Conservation (phyloP, 345 rosid species). For the Eucalyptus cladocalyx region DNA sequence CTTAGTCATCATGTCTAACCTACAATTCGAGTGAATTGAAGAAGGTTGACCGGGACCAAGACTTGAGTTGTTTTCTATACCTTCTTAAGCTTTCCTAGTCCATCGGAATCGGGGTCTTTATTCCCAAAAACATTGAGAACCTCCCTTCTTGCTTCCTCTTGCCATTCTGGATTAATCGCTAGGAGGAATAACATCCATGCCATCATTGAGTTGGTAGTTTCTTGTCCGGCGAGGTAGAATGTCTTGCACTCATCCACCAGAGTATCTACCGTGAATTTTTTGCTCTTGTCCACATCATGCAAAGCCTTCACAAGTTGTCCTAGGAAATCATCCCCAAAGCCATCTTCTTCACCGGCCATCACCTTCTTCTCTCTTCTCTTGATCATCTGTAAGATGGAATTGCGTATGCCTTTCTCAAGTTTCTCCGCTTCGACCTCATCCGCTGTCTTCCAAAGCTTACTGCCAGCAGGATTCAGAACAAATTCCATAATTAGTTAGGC, state of each 20-base stretch:
- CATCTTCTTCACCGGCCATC: neutral
- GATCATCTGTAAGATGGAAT: neutral
- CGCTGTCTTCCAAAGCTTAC: slow-evolving; percentile 4
- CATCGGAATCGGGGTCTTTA: slow-evolving; percentile 8
- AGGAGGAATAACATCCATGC: slow-evolving; percentile 22
- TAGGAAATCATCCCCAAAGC: slow-evolving; percentile 14
- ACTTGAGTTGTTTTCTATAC: neutral
- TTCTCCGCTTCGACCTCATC: slow-evolving; percentile 9
- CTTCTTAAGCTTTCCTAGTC: slow-evolving; percentile 15
- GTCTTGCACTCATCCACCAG: slow-evolving; percentile 35
- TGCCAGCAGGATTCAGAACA: neutral
- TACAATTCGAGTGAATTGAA: neutral
- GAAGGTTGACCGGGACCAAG: neutral
- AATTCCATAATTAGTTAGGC: neutral
- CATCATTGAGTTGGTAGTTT: slow-evolving; percentile 13
- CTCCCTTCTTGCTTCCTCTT: slow-evolving; percentile 24
- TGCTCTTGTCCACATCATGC: neutral
- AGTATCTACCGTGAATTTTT: neutral
- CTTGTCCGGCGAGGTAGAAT: slow-evolving; percentile 26
- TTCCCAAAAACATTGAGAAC: slow-evolving; percentile 12
- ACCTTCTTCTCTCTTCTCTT: slow-evolving; percentile 6
- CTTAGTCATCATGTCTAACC: neutral
- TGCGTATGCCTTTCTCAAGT: neutral
- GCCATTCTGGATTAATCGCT: slow-evolving; percentile 24
- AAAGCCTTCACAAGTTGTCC: slow-evolving; percentile 10